Base-by-base conservation (phyloP, 129 eudicot species). In the Chrysanthemum makinoi region DNA sequence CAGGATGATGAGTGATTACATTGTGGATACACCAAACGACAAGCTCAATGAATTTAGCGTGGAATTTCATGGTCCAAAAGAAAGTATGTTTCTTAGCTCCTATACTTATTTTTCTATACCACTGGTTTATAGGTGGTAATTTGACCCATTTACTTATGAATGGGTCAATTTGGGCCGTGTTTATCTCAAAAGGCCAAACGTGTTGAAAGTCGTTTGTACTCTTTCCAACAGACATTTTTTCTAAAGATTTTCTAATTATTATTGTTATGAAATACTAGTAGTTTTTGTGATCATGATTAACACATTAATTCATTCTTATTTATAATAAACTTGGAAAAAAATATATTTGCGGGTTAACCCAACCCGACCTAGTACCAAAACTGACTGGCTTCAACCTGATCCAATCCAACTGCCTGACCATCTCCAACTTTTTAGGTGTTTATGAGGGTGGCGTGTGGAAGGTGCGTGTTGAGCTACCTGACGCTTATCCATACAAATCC, bases 1-100 rank as follows among this genome's bases (percentile, higher is more conserved):
- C 79, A 87, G 97, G 85, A 91, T 91, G 95, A 91, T 91, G 97
- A 91, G 95, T 15, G 95, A 91, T 77, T 91, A 87, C 71, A 43
- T 53, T 5, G 97, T 91, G 76, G 95, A 91, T 81, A 75, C 91
- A 14, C 83, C 89, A 72, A 88, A 91, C 58, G 97, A 91, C 65
- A 83, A 85, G 54, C 74, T 91, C 75, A 80, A 70, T 16, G 91
- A 87, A 74, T 87, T 91, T 75, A 83, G 84, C 69, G 97, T 91
- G 72, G 79, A 83, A 51, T 88, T 87, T 79, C 88, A 91, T 50
- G 97, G 97, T 57, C 95, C 95, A 73, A 88, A 91, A 87, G 95
- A 82, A 76, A 91, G 95, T 91, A 84, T 16, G 73, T 16, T 12
- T 16, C 66, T 54, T 66, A 67, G 60, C 64, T 76, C 5, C 10